Conservation (phyloP, 495 filamentous ascomycete species). For the Jackrogersella multiformis region DNA sequence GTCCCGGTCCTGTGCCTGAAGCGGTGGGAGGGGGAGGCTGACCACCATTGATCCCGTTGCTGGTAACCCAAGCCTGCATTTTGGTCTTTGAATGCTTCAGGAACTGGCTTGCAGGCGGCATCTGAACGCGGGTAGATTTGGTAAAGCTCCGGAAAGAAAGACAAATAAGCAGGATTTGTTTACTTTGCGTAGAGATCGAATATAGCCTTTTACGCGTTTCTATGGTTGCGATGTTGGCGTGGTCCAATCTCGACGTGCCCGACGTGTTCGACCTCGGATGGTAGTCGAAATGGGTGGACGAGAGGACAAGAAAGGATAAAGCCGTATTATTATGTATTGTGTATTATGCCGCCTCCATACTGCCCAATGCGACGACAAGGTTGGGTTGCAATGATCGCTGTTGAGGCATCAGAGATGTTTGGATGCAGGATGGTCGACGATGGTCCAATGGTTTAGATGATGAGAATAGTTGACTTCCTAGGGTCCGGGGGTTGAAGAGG, state of each 20-base stretch:
- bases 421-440: constrained; percentile 24
- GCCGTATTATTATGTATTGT: constrained; percentile 44
- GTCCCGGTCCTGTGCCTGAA: constrained; percentile 36
- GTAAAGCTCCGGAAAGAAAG: constrained; percentile 28
- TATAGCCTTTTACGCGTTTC: constrained; percentile 39
- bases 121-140: constrained; percentile 40
- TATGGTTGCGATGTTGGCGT: constrained; percentile 26
- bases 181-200: constrained; percentile 38
- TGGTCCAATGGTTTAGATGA: constrained; percentile 33
- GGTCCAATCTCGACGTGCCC: constrained; percentile 43
- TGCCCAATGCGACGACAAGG: constrained; percentile 44
- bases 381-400: constrained; percentile 43
- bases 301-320: constrained; percentile 34
- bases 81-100: constrained; percentile 46
- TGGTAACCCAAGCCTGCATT: constrained; percentile 49
- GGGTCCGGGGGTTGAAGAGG: no score
- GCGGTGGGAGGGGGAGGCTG: constrained; percentile 37
- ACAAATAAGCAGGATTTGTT: constrained; percentile 39
- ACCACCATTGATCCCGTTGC: constrained; percentile 33
- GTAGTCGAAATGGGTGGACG: constrained; percentile 37
- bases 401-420: constrained; percentile 9
- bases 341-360: constrained; percentile 42
- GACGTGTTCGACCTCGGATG: constrained; percentile 39
- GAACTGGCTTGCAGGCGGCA: constrained; percentile 46
- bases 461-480: constrained; percentile 31